Base-by-base conservation (phyloP, 805 yeast species). In the Metahyphopichia silvanorum region DNA sequence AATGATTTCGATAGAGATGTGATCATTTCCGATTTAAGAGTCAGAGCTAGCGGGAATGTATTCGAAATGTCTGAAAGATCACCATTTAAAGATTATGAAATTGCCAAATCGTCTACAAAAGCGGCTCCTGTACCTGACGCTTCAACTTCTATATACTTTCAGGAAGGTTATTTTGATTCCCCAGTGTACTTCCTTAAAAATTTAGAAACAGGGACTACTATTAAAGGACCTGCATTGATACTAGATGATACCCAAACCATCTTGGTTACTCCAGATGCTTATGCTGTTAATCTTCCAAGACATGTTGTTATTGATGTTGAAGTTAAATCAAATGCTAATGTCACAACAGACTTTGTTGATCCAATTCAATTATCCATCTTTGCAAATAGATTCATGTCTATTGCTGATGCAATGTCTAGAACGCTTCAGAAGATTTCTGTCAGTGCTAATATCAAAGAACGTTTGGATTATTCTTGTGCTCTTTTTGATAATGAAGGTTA, bases 401-500 rank as follows among this genome's bases (percentile, higher is more conserved):
- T 86, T 54, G 95, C 95, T 6, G 94, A 86, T 46, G 91, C 83
- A 51, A 86, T 86, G 95, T 91, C 94, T 23, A 74, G 74, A 22
- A 82, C 89, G 4, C 63, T 86, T 34, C 83, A 84, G 43, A 82
- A 82, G 57, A 86, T 93, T 0, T 71, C 91, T 2, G 87, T 86
- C 7, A 79, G 87, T 4, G 83, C 89, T 2, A 86, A 86, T 49
- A 89, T 86, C 24, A 86, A 86, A 50, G 95, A 86, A 51, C 65
- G 95, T 32, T 60, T 85, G 21, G 95, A 86, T 53, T 86, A 82
- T 54, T 82, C 89, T 19, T 86, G 95, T 64, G 95, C 95, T 2
- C 57, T 86, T 15, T 86, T 86, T 53, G 86, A 81, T 45, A 67
- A 82, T 1, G 68, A 71, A 5, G 95, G 94, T n/a, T 82, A 80